Base-by-base conservation (phyloP, 805 yeast genomes). In the Jamesozyma gamospora region DNA sequence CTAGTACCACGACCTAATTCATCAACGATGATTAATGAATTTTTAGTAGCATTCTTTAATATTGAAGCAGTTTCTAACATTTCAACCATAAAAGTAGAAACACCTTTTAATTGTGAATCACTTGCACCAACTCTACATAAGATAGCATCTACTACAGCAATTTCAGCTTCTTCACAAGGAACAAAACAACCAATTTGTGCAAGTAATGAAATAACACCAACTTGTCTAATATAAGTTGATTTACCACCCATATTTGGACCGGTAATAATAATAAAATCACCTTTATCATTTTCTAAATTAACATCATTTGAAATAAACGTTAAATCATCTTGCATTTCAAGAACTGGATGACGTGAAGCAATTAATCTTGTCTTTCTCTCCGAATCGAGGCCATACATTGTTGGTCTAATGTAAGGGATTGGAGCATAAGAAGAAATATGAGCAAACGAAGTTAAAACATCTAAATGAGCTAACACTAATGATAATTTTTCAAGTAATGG, bases 211-310 rank as follows among this genome's bases (percentile, higher is more conserved):
- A 87, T 80, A 1, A 82, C 92, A 11, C 96, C 96, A 35, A 84
- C 70, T 52, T 88, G 95, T 46, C 96, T 71, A 36, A 88, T 86
- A 58, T 83, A 88, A 0, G 96, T 88, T 0, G 95, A 86, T 59
- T 88, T 88, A 56, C 96, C 96, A 45, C 96, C 96, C 96, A 88
- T 88, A 57, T 88, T 88, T 28, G 96, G 96, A 27, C 96, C 96
- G 0, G 96, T 88, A 19, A 92, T 85, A 16, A 92, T 82, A 7
- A 77, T 68, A 52, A 92, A 90, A 42, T 84, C 87, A 12, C 75
- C 66, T 4, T 61, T 57, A 13, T 67, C 72, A 35, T 75, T 74
- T 12, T 69, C 64, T 41, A 92, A 65, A 10, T 66, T 60, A n/a
- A 87, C 82, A 56, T 92, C 96, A 59, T 92, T 92, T 3, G 96